These are phyloP conservation scores for Suillus brevipes DNA, from an alignment of 768 basidiomycete genomes.

Conservation along the genomic window DNA sequence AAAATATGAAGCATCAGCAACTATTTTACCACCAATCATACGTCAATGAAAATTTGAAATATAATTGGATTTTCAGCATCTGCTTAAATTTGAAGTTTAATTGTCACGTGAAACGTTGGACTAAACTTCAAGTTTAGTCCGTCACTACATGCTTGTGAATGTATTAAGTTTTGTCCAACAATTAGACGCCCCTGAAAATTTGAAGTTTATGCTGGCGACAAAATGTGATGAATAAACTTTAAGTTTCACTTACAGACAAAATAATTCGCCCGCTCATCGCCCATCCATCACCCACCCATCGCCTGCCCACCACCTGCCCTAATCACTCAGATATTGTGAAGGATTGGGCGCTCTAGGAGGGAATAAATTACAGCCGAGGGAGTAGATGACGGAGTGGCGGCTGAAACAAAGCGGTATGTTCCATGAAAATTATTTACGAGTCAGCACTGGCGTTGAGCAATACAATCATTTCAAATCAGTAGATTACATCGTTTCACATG, in stretches of 20 bases:
- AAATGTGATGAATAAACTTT: neutral
- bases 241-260: neutral
- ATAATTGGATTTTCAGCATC: neutral
- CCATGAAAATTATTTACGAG: too few species aligned
- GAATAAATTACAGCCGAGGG: too few species aligned
- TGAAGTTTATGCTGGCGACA: neutral
- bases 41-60: neutral
- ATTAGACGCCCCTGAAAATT: neutral
- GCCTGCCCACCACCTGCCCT: too few species aligned
- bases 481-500: too few species aligned
- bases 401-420: too few species aligned
- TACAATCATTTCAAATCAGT: too few species aligned
- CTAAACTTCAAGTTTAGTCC: neutral
- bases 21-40: neutral
- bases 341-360: too few species aligned
- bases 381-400: too few species aligned
- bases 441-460: too few species aligned
- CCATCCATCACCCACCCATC: too few species aligned
- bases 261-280: neutral
- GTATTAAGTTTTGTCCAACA: neutral
- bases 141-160: neutral
- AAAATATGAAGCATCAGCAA: neutral
- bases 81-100: neutral
- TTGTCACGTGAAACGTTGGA: neutral
- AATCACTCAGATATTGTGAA: too few species aligned